phyloP scores from a whole-genome alignment of 2,329 filamentous ascomycete genomes.

The Magnaporthales sp. region DNA sequence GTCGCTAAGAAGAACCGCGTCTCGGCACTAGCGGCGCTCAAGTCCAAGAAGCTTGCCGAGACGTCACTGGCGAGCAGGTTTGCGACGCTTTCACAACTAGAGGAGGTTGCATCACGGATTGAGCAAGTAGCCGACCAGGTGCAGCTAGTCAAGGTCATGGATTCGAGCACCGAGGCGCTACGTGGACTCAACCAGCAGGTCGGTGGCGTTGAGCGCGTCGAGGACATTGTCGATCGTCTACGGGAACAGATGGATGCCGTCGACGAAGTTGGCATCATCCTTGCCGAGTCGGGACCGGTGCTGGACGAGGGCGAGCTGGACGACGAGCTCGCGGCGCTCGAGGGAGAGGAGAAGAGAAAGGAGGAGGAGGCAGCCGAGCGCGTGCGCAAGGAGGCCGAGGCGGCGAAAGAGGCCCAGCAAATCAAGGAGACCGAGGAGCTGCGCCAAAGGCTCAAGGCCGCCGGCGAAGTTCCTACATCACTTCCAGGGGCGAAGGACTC shows the following conservation, averaged over 20 bases:
- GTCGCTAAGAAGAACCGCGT: slow-evolving; percentile 65
- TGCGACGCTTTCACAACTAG: slow-evolving; percentile 69
- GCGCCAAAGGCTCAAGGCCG: slow-evolving; percentile 37
- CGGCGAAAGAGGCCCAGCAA: slow-evolving; percentile 19
- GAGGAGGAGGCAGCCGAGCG: slow-evolving; percentile 40
- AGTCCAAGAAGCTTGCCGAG: slow-evolving; percentile 76
- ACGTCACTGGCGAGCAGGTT: slow-evolving; percentile 61
- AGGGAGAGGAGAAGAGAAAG: slow-evolving; percentile 47
- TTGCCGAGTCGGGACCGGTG: slow-evolving; percentile 49
- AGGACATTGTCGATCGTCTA: slow-evolving; percentile 65
- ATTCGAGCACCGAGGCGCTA: slow-evolving; percentile 65
- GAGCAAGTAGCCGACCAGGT: slow-evolving; percentile 81
- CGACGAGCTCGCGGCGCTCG: slow-evolving; percentile 73
- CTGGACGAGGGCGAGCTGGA: slow-evolving; percentile 81
- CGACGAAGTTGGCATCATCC: slow-evolving; percentile 72
- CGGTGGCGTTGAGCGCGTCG: slow-evolving; percentile 68
- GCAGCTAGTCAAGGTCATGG: slow-evolving; percentile 75
- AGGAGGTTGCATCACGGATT: slow-evolving; percentile 74
- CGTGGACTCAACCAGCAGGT: slow-evolving; percentile 65
- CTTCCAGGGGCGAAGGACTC: slow-evolving; percentile 14
- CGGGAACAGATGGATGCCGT: slow-evolving; percentile 72
- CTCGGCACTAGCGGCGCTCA: slow-evolving; percentile 68
- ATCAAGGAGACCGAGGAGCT: slow-evolving; percentile 38
- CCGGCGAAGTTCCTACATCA: slow-evolving; percentile 27
- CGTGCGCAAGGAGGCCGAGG: slow-evolving; percentile 35